Conservation (phyloP, 179 eudicot species). For the Beta lomatogona region DNA sequence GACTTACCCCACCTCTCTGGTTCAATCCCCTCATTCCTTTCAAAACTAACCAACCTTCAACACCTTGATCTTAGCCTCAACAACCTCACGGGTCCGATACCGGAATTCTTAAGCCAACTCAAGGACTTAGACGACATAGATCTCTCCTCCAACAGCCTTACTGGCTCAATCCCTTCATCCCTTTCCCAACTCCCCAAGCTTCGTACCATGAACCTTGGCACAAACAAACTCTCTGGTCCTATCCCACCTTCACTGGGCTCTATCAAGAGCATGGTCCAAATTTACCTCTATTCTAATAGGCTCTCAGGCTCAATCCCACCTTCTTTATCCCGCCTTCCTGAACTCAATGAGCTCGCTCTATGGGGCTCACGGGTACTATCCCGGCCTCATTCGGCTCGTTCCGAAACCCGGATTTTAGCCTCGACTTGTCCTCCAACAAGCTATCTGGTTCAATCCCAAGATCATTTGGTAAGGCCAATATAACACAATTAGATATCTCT, state of each 20-base stretch:
- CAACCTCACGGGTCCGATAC: background rate
- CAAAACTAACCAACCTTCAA: background rate
- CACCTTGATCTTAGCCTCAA: background rate
- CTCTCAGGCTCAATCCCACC: constrained; percentile 13
- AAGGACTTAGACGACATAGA: no score
- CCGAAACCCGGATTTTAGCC: background rate
- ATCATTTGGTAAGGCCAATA: constrained; percentile 1
- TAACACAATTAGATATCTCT: constrained; percentile 2
- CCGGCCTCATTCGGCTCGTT: constrained; percentile 4
- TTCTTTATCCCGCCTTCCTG: background rate
- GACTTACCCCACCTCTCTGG: background rate
- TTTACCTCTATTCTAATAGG: constrained; percentile 31
- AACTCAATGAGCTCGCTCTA: background rate
- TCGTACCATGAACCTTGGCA: constrained; percentile 3
- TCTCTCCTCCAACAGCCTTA: no score
- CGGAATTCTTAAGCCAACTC: background rate
- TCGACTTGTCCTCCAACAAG: constrained; percentile 18
- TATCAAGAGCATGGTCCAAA: background rate
- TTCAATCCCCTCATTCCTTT: background rate
- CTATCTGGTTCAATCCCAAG: constrained; percentile 17
- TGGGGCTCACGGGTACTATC: background rate
- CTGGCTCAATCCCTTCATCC: background rate
- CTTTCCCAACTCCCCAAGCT: constrained; percentile 9
- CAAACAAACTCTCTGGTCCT: constrained; percentile 41
- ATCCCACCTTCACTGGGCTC: constrained; percentile 47